Base-by-base conservation (phyloP, 352 stramenopile species). In the Globisporangium irregulare region DNA sequence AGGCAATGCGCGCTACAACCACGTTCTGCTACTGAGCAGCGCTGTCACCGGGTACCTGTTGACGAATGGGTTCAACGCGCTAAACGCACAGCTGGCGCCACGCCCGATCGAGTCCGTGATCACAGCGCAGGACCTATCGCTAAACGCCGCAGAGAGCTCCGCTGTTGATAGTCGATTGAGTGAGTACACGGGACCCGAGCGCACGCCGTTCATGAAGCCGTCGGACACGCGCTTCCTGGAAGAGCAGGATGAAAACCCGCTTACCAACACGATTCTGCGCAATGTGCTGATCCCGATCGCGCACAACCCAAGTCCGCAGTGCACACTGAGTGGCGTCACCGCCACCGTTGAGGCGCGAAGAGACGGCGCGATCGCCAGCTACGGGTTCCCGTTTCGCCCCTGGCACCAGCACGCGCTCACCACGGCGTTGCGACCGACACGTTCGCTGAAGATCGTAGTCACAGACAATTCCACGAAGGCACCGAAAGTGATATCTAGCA, bases 1-100 rank as follows among this genome's bases (percentile, higher is more conserved):
- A 32, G 22, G 24, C 24, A 29, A 12, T 4, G 20, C 22, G 25
- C n/a, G 86, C 87, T 82, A 63, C 67, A 32, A 65, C 22, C 41
- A 34, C 24, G 24, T 54, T 5, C 8, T 57, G 4, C 7, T 57
- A 18, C 3, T 29, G 24, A 25, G 29, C 24, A 65, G n/a, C 5
- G 25, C 43, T 9, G 22, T 5, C 9, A 29, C 46, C 7, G 25
- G 36, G 36, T 65, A 65, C 20, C 18, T 65, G 59, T 24, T 65
- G 3, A 65, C 36, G 9, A 65, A 53, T 65, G 59, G 59, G 1
- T 57, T 66, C 22, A 55, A 55, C 18, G 60, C 60, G 29, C 38
- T 66, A 10, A 66, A 66, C 43, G 29, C 24, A 20, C 60, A 66
- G 25, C 22, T 66, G 22, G 22, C 48, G 9, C 48, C 60, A 14